phyloP scores from a whole-genome alignment of 2,329 filamentous ascomycete genomes.

The Juglanconis oblonga region DNA sequence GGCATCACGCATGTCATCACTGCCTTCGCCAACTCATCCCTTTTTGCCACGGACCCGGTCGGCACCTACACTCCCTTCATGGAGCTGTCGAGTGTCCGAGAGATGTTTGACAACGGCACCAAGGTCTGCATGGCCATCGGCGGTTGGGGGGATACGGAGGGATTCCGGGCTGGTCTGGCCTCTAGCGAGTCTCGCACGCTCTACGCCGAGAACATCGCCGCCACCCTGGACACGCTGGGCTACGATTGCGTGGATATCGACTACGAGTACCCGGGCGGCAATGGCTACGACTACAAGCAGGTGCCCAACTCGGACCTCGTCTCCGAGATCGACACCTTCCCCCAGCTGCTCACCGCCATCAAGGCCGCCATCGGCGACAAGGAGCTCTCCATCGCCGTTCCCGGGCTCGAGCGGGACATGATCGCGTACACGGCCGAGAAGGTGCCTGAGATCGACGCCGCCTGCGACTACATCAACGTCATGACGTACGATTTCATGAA shows the following conservation, averaged over 20 bases:
- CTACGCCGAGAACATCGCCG: conserved; percentile 57
- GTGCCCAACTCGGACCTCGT: conserved; percentile 58
- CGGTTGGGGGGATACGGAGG: conserved; percentile 61
- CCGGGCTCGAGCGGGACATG: conserved; percentile 62
- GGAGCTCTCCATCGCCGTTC: conserved; percentile 66
- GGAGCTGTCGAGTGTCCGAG: conserved; percentile 46
- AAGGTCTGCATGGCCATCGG: conserved; percentile 64
- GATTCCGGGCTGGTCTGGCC: conserved; percentile 50
- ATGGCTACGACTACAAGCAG: conserved; percentile 67
- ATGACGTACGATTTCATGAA: conserved; percentile 72
- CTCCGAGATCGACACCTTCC: conserved; percentile 62
- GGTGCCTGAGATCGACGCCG: conserved; percentile 54
- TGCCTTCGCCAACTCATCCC: conserved; percentile 48
- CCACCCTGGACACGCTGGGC: conserved; percentile 50
- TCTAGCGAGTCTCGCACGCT: conserved; percentile 42
- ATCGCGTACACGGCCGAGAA: conserved; percentile 61
- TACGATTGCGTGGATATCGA: conserved; percentile 65
- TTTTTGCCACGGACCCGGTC: conserved; percentile 44
- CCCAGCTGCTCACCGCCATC: conserved; percentile 56
- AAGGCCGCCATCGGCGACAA: conserved; percentile 58
- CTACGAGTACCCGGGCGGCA: conserved; percentile 66
- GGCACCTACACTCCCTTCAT: conserved; percentile 52
- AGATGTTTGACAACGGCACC: conserved; percentile 48
- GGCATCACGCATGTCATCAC: conserved; percentile 54
- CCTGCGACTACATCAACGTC: conserved; percentile 65